Base-by-base conservation (phyloP, 805 yeast genomes). In the Myxozyma sirexii region DNA sequence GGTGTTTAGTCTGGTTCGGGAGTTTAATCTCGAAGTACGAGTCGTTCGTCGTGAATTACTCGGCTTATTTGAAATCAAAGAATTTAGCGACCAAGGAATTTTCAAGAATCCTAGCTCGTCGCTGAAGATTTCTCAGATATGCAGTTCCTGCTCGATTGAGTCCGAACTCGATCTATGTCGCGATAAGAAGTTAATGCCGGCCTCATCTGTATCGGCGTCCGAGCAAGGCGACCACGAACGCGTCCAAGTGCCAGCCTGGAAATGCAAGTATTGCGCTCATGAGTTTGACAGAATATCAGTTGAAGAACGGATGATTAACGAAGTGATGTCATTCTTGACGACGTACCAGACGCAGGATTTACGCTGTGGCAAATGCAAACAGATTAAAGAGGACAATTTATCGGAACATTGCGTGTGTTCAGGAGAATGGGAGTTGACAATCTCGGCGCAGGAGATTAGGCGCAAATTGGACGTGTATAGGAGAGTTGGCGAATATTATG, bases 141-240 rank as follows among this genome's bases (percentile, higher is more conserved):
- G 99, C 75, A 87, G 83, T 61, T 81, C 85, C 67, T 94, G 99
- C 75, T 86, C 84, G 61, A 81, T 77, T 67, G 82, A 85, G 38
- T 77, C 85, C 29, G 96, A 89, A 67, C 76, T 93, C 51, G 97
- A 93, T 75, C 78, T 92, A 54, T 92, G 97, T 73, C 83, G 85
- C 43, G 88, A 87, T 66, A 82, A 81, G 45, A 81, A 79, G 4
- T 66, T 70, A 21, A 62, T 64, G 24, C 54, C 69, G 60, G n/a
- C 37, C 1, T 42, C 44, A 4, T 47, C 64, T 7, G 47, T 45
- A 29, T 29, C 33, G 15, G 53, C 26, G 12, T 23, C 23, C 17
- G 56, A 47, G 3, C 21, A 31, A 2, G 24, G 15, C 17, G 49
- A 48, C 19, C n/a, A 29, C 4, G 35, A 41, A 27, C 41, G 49